These are phyloP conservation scores for Closterium sp. DNA, from an alignment of 139 green algal species.

Conservation along the genomic window DNA sequence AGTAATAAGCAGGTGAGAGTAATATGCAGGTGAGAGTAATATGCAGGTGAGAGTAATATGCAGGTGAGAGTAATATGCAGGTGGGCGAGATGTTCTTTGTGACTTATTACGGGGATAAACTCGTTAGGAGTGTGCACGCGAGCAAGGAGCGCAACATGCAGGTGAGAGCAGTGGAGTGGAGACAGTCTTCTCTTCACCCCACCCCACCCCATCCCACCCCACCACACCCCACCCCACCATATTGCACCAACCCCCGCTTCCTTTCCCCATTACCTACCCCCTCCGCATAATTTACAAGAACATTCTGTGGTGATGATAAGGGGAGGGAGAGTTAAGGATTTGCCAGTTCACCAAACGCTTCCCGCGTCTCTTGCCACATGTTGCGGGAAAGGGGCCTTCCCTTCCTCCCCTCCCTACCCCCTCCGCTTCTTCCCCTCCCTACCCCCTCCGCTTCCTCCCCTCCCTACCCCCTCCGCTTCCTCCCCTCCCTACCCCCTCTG, in stretches of 20 bases:
- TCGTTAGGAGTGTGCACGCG: not conserved
- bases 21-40: not conserved
- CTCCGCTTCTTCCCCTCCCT: not conserved
- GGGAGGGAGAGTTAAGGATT: no score
- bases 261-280: not conserved
- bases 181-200: not conserved
- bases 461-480: not conserved
- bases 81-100: conserved; percentile 18
- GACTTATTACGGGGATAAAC: not conserved
- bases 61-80: conserved; percentile 8
- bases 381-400: no score
- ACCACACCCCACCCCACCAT: no score
- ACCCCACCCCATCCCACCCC: not conserved
- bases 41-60: no score
- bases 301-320: no score
- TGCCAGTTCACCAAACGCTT: no score
- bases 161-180: not conserved
- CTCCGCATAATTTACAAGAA: no score
- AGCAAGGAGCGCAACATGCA: conserved; percentile 1
- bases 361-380: no score
- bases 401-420: not conserved
- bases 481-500: no score
- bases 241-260: not conserved
- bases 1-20: no score
- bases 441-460: not conserved